Evolutionary conservation across 352 stramenopile genomes (phyloP), one percentile per base, ranked within the genome.

Genomic region (Pythium volutum): DNA sequence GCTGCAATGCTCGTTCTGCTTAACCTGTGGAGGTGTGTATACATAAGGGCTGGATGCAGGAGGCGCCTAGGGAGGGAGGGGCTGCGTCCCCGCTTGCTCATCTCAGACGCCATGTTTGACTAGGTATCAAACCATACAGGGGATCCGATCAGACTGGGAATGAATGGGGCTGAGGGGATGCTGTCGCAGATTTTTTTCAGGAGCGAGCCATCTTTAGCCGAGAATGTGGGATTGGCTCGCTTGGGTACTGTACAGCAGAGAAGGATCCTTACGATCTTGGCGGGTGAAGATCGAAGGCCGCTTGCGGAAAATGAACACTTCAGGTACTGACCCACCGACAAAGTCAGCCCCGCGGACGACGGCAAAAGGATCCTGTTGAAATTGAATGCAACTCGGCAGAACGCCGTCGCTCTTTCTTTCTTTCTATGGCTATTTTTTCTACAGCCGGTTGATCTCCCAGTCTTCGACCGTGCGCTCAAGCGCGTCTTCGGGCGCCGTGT

Each of bases 391-490:
- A 20, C 36, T 18, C 15, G 9, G 4, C 23, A 51, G 45, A 20
- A n/a, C 45, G 23, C 46, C 14, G 4, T 52, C 45, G 15, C 15
- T 4, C 20, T 43, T 29, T 55, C 18, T 46, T 4, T 45, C 29
- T 59, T 48, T 67, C 52, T 67, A 57, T 46, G n/a, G n/a, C n/a
- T 42, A 43, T 38, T 53, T 34, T 39, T n/a, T 66, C 70, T 89
- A 90, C 66, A 84, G 39, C 55, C 74, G 83, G 46, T 73, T 89
- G 58, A 91, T 43, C 50, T 93, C 84, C 78, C 78, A 89, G 67
- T 89, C 77, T 60, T 86, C 55, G 38, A 93, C 84, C 26, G 84
- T 93, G 67, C 79, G 77, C 61, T 93, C 80, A 53, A 93, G 72
- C 60, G 87, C 84, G 50, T 93, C 81, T 62, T 93, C 79, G 20